Conservation (phyloP, 2,329 filamentous ascomycete species). For the Fusarium burgessii region DNA sequence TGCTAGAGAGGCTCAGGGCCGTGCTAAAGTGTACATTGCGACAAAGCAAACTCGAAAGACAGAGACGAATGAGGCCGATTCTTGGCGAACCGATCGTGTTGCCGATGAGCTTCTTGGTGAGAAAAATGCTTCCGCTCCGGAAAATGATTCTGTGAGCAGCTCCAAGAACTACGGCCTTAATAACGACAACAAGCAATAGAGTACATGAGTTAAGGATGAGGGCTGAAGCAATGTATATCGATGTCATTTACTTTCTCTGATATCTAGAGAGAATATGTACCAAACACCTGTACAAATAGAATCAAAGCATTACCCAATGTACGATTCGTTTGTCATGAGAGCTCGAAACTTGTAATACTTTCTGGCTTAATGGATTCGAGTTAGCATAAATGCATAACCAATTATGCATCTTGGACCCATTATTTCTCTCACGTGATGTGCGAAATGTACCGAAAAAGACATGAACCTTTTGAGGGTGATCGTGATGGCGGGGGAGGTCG, state of each 20-base stretch:
- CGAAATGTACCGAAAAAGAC: no score
- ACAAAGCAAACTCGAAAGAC: constrained; percentile 33
- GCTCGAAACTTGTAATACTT: neutral
- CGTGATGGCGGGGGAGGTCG: no score
- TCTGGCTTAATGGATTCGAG: neutral
- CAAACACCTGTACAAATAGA: constrained; percentile 51
- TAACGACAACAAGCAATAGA: constrained; percentile 37
- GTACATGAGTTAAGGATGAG: constrained; percentile 7
- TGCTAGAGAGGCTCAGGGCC: constrained; percentile 59
- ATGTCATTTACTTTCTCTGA: constrained; percentile 38
- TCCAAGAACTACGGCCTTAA: constrained; percentile 55
- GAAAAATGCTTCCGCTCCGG: constrained; percentile 27
- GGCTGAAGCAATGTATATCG: constrained; percentile 42
- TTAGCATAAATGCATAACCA: neutral
- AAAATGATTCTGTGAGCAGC: constrained; percentile 63
- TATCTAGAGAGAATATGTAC: constrained; percentile 43
- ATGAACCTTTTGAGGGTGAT: no score
- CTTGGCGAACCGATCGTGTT: constrained; percentile 43
- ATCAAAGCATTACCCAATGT: constrained; percentile 40
- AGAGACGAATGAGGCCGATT: constrained; percentile 15
- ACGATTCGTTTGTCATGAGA: neutral
- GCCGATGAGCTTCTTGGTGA: constrained; percentile 48
- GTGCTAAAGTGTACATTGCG: constrained; percentile 50
- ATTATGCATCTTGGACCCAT: neutral
- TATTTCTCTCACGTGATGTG: constrained; percentile 28